These are phyloP conservation scores for Pseudogymnoascus sp. DNA, from an alignment of 2,329 filamentous ascomycete species.

Conservation along the genomic window DNA sequence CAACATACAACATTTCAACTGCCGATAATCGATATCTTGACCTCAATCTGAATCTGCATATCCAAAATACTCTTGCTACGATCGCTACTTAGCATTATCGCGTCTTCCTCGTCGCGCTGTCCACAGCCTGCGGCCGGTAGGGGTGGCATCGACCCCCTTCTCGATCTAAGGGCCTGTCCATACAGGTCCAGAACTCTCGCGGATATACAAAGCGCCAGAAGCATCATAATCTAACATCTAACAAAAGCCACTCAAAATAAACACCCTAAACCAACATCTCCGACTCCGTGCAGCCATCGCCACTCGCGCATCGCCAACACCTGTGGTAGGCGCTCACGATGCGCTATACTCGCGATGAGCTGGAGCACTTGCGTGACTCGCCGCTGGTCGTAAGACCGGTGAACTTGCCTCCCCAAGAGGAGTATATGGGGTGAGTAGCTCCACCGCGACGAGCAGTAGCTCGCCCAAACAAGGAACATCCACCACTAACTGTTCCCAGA, in stretches of 20 bases:
- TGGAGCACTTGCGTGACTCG: constrained; percentile 71
- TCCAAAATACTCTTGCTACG: background rate
- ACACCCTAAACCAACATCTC: background rate
- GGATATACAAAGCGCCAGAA: constrained; percentile 1
- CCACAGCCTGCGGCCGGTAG: background rate
- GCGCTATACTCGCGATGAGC: constrained; percentile 67
- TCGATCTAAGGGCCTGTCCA: constrained; percentile 3
- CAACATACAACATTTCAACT: constrained; percentile 9
- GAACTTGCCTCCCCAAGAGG: constrained; percentile 73
- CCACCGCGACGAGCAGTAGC: background rate
- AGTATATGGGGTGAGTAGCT: constrained; percentile 82
- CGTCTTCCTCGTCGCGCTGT: background rate
- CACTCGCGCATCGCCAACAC: constrained; percentile 1
- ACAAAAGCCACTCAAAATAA: background rate
- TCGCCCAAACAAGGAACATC: background rate
- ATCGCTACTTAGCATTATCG: background rate
- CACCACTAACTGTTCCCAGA: background rate
- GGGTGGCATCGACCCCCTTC: constrained; percentile 8
- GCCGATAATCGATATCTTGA: constrained; percentile 1
- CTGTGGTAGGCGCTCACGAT: constrained; percentile 22
- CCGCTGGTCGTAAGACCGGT: constrained; percentile 77
- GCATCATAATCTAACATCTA: background rate
- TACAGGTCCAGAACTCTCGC: background rate
- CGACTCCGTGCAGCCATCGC: background rate
- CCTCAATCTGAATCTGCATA: constrained; percentile 8